Conservation (phyloP, 2,329 filamentous ascomycete species). For the Metarhizium robertsii region DNA sequence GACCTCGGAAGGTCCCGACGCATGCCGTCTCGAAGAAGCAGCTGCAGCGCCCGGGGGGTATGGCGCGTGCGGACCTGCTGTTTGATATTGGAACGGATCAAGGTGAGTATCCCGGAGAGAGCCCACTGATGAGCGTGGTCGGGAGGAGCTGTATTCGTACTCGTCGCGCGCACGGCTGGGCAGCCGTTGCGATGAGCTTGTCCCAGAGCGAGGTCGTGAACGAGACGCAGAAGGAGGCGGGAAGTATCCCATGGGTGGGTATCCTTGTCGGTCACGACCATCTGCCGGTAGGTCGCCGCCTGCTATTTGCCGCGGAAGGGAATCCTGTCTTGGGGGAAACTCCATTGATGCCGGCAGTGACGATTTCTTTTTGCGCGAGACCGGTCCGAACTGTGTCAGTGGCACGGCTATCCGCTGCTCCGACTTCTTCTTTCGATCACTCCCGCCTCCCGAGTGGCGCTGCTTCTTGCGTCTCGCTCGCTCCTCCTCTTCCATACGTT, state of each 20-base stretch:
- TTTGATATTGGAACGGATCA: slow-evolving; percentile 47
- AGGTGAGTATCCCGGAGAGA: slow-evolving; percentile 20
- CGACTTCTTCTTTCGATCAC: slow-evolving; percentile 28
- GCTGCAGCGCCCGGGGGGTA: slow-evolving; percentile 22
- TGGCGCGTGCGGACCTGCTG: slow-evolving; percentile 30
- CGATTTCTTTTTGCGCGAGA: slow-evolving; percentile 27
- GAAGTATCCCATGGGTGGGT: slow-evolving; percentile 43
- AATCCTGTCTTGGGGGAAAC: slow-evolving; percentile 20
- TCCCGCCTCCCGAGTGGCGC: slow-evolving; percentile 29
- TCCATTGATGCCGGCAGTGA: slow-evolving; percentile 10
- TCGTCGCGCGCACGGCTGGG: slow-evolving; percentile 23
- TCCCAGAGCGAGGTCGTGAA: slow-evolving; percentile 32
- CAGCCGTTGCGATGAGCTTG: slow-evolving; percentile 29
- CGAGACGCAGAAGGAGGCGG: slow-evolving; percentile 34
- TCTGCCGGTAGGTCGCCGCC: slow-evolving; percentile 25
- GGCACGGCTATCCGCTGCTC: slow-evolving; percentile 43
- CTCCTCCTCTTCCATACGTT: slow-evolving; percentile 50
- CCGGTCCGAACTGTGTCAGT: slow-evolving; percentile 39
- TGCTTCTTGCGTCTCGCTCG: slow-evolving; percentile 57
- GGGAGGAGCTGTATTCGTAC: slow-evolving; percentile 30
- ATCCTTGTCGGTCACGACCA: slow-evolving; percentile 23
- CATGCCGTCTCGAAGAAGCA: slow-evolving; percentile 25
- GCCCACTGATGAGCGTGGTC: slow-evolving; percentile 19
- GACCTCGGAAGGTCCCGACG: slow-evolving; percentile 23
- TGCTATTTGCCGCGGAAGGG: slow-evolving; percentile 28